Evolutionary conservation across 768 basidiomycete species (phyloP).

Genomic region (Tulasnella sp.): DNA sequence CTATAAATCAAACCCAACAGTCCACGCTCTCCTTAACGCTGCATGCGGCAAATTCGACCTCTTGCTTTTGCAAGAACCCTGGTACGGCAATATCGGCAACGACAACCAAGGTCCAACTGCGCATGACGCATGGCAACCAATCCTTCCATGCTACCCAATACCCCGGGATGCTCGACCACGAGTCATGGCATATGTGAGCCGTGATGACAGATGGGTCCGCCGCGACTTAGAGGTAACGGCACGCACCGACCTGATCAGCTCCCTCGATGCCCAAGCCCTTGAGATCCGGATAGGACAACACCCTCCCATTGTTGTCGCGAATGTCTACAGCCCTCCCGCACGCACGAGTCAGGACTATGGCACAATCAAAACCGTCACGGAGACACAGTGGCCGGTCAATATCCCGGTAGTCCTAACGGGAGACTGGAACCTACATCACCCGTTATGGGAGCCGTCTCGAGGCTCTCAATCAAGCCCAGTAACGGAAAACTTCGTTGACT

Average conservation of each 20-base stretch:
- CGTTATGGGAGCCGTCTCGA: background rate
- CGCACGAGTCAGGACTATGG: background rate
- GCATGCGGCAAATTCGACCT: no score
- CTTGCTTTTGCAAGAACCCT: background rate
- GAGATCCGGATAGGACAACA: conserved; percentile 13
- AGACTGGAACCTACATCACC: conserved; percentile 29
- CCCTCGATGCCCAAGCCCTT: conserved; percentile 21
- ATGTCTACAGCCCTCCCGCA: conserved; percentile 17
- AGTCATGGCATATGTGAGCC: conserved; percentile 21
- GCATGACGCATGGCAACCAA: conserved; percentile 6
- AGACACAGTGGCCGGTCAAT: background rate
- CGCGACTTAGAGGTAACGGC: conserved; percentile 5
- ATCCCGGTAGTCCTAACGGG: conserved; percentile 13
- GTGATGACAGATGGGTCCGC: background rate
- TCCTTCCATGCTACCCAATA: conserved; percentile 19
- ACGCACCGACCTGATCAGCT: conserved; percentile 19
- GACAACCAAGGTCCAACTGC: no score
- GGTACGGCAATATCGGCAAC: no score
- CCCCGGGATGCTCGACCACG: background rate
- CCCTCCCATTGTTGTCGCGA: background rate
- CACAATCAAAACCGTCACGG: background rate
- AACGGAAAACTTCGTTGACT: background rate
- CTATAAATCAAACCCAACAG: background rate
- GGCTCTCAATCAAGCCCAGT: background rate
- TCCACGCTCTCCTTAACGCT: no score